Evolutionary conservation across 1,284 basidiomycete species (phyloP).

Genomic region (Blastosporella zonata): DNA sequence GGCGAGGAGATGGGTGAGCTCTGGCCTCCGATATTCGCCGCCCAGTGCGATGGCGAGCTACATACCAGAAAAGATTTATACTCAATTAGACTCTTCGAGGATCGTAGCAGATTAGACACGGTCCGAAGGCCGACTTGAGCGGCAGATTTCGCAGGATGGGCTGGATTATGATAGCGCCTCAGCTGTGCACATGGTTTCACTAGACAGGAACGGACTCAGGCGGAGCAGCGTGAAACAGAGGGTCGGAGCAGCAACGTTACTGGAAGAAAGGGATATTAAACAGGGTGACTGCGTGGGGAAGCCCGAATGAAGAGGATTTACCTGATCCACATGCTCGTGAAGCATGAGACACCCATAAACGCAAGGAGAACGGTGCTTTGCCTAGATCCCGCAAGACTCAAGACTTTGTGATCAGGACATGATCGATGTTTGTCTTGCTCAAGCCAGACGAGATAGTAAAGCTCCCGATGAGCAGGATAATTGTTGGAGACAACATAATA

Average conservation of each 20-base stretch:
- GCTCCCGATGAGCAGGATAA: constrained; percentile 96
- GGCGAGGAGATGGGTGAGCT: constrained; percentile 94
- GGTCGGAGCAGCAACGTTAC: constrained; percentile 97
- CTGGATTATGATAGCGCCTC: constrained; percentile 39
- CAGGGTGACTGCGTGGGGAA: constrained; percentile 2
- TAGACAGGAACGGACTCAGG: constrained; percentile 42
- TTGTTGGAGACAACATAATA: constrained; percentile 86
- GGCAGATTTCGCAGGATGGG: constrained; percentile 94
- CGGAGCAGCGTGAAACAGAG: constrained; percentile 97
- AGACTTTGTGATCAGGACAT: constrained; percentile 89
- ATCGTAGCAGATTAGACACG: constrained; percentile 45
- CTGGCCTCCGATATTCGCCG: constrained; percentile 98
- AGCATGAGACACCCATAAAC: constrained; percentile 96
- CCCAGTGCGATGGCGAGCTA: constrained; percentile 94
- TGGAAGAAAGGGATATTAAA: constrained; percentile 28
- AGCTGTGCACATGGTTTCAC: constrained; percentile 3
- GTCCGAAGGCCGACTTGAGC: constrained; percentile 83
- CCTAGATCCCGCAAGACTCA: constrained; percentile 86
- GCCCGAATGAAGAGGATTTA: constrained; percentile 31
- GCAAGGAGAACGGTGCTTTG: constrained; percentile 88
- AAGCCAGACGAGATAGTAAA: constrained; percentile 98
- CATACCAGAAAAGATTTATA: too few species aligned
- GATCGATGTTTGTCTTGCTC: constrained; percentile 97
- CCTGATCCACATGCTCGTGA: constrained; percentile 99
- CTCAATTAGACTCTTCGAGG: not conserved